Evolutionary conservation across 2,329 filamentous ascomycete species (phyloP), one percentile per base, ranked within the genome.

Genomic region (Trichoderma afroharzianum): DNA sequence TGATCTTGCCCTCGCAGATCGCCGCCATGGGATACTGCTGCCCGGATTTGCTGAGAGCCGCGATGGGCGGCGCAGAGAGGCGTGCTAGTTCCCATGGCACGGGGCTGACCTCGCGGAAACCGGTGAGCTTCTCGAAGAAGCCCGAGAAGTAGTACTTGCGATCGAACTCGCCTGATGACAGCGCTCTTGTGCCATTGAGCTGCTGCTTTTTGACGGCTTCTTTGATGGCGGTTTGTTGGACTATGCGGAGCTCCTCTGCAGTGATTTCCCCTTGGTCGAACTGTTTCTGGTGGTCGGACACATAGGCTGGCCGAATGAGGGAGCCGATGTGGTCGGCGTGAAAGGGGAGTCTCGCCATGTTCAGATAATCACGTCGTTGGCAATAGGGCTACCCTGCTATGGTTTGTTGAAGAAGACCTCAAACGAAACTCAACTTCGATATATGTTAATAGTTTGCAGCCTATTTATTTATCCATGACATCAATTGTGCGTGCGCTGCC

Each of bases 291-390:
- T 87, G 87, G 61, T 88, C 83, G 15, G 92, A 84, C 30, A 93
- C 86, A 66, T 86, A 81, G 67, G 88, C 80, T 1, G 91, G 91
- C 36, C 91, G 89, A 71, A 93, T 87, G 36, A 93, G 84, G 15
- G 91, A 93, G 63, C 91, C 91, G 73, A 92, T 86, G 75, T 93
- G 91, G 81, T 93, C 91, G 72, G 91, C 90, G 78, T 92, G 87
- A 81, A 92, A 93, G 63, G 89, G 91, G 12, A 82, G 78, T 70
- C 77, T 77, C 39, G 76, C 63, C 77, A 80, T 80, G 70, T 33
- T 53, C 24, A 24, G 28, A 26, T 26, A 11, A 3, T 30, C 1
- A 6, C 12, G 63, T 15, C 18, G 21, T 33, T 14, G 6, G 9
- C 6, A 15, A 33, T 58, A 30, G n/a, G 24, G 32, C 21, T 43